Base-by-base conservation (phyloP, 2,329 filamentous ascomycete genomes). In the Paraphoma sp. region DNA sequence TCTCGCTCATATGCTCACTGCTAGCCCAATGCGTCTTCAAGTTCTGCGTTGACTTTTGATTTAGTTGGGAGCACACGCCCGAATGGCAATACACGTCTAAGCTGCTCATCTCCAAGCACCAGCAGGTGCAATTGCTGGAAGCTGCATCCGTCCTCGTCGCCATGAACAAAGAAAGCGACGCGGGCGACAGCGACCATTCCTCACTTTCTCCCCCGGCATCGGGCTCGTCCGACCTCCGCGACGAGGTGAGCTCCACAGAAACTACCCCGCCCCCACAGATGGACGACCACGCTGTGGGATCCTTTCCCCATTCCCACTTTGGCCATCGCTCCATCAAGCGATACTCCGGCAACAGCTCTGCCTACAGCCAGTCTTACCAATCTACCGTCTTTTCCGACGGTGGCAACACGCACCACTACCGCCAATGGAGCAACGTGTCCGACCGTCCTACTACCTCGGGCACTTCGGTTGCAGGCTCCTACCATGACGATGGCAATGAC, bases 51-150 rank as follows among this genome's bases (percentile, higher is more conserved):
- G 70, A 73, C 71, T 69, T 69, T 65, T 67, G 36, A 45, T 74
- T 74, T 87, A 99, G 94, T 85, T 99, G 95, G 95, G 95, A 99
- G 82, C 95, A 99, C 80, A 96, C 96, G 77, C 94, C 95, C 67
- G 92, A 97, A 82, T 99, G 95, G 95, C 91, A 93, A 50, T 89
- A 90, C 76, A 99, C 95, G 53, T 98, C 95, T 69, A 98, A 98
- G 81, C 84, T 98, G 75, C 88, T 98, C 76, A 98, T 99, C 70
- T 98, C 94, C 69, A 99, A 99, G 85, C 95, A 99, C 79, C 95
- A 99, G 80, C 95, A 99, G 82, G 95, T 99, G 51, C 95, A 99
- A 78, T 86, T 99, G 58, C 86, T 99, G 57, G 95, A 99, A 80
- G 95, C 95, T 41, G 95, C 95, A 40, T 96, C 93, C n/a, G 95